Evolutionary conservation across 805 yeast genomes (phyloP), one percentile per base, ranked within the genome.

Genomic region (Cyberlindnera xishuangbannaensis): DNA sequence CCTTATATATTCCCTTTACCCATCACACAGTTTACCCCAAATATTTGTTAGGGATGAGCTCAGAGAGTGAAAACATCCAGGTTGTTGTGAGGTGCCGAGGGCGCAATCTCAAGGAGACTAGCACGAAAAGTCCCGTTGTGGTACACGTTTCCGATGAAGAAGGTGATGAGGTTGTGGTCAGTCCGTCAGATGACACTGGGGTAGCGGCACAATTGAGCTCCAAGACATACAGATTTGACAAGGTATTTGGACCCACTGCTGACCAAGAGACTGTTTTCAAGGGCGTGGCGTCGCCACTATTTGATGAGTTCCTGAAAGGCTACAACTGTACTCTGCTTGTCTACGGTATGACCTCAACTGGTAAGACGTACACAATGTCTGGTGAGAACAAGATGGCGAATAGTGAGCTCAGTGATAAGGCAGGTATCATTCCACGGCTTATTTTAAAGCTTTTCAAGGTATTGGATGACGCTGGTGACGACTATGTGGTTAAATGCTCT

Each of bases 271-370:
- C 67, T 24, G 55, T 87, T 2, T 87, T 78, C 46, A 73, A 77
- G 15, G 72, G 72, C 17, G 79, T 80, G 14, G 94, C 88, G 0
- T 60, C 69, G 20, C 78, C 78, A 10, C 56, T 77, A 34, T 67
- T 80, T 30, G 66, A 69, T 17, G 95, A 88, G 41, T 70, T 86
- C 39, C 59, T 86, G 37, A 61, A 68, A 33, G 94, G 90, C 15
- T 82, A 78, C 52, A 85, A 84, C 52, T 85, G 87, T 44, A 82
- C 95, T 0, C 69, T 85, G 18, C 66, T 86, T 44, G 95, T 92
- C 0, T 87, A 87, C 58, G 96, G 96, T 5, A 94, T 85, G 69
- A 86, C 95, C 0, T 92, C 95, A 1, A 83, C 95, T 0, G 95
- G 95, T 17, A 86, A 85, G 49, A 85, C 95, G 0, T 77, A 76